A percentile compares a stretch with the other conserved stretches of the same genome.
These are phyloP conservation scores for Lactuca sativa DNA, from an alignment of 129 eudicot species.

Conservation along the genomic window DNA sequence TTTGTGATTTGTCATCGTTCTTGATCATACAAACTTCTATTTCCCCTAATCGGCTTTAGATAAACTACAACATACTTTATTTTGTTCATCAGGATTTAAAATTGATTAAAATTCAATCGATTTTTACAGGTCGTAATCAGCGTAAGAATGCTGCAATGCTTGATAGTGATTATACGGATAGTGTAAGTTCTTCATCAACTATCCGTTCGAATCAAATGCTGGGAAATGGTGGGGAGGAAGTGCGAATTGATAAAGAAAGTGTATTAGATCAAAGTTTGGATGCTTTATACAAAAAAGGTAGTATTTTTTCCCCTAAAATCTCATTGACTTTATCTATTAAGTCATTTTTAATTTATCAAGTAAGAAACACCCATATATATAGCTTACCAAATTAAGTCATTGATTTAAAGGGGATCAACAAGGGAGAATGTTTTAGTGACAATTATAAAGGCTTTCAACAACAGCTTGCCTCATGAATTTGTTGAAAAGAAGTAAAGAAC, in stretches of 20 bases:
- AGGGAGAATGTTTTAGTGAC: conserved; percentile 80
- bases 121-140: conserved; percentile 54
- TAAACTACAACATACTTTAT: background rate
- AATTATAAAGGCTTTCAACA: conserved; percentile 65
- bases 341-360: background rate
- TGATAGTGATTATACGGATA: conserved; percentile 79
- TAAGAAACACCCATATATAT: background rate
- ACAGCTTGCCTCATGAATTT: conserved; percentile 76
- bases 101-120: background rate
- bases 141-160: conserved; percentile 79
- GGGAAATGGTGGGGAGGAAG: conserved; percentile 48
- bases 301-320: too few species aligned
- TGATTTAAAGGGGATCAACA: conserved; percentile 65
- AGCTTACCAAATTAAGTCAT: background rate
- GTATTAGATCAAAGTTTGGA: conserved; percentile 74
- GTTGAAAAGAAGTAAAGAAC: conserved; percentile 72
- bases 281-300: conserved; percentile 83
- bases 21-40: background rate
- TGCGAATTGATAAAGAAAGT: conserved; percentile 59
- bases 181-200: conserved; percentile 77
- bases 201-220: conserved; percentile 42
- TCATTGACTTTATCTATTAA: background rate
- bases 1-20: background rate
- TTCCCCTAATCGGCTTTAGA: conserved; percentile 8
- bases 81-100: background rate